Conservation (phyloP, 176 grass and related monocot genomes). For the Lolium multiflorum region DNA sequence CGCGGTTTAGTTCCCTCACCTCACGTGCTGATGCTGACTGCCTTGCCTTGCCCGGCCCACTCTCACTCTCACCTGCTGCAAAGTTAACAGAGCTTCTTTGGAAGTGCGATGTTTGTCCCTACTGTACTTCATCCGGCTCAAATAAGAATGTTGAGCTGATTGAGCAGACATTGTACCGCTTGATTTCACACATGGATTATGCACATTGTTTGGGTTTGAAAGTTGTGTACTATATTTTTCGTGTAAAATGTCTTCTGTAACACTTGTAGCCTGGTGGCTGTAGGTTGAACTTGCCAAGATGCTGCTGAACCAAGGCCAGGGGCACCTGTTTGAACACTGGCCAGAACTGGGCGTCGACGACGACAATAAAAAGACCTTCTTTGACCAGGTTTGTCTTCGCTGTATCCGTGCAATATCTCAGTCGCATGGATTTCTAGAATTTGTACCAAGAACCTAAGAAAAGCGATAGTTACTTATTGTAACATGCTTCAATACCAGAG, state of each 20-base stretch:
- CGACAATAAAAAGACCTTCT: slow-evolving; percentile 77
- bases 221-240: neutral
- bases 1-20: slow-evolving; percentile 5
- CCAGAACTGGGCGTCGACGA: slow-evolving; percentile 64
- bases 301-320: slow-evolving; percentile 70
- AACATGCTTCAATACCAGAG: neutral
- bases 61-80: neutral
- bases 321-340: slow-evolving; percentile 86
- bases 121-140: neutral
- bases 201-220: neutral
- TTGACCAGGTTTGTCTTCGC: slow-evolving; percentile 64
- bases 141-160: neutral
- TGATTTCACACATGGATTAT: neutral
- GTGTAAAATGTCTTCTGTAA: neutral
- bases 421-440: neutral
- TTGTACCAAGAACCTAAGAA: neutral
- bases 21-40: neutral
- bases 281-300: slow-evolving; percentile 77
- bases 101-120: neutral
- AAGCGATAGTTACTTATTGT: no score
- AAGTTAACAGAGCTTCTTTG: neutral
- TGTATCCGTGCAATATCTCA: slow-evolving; percentile 1
- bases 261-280: slow-evolving; percentile 16
- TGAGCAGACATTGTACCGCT: neutral
- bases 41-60: neutral